Percentiles rank a stretch among this genome's conserved stretches.
These are phyloP conservation scores for Rhododendron henanense DNA, from an alignment of 148 eudicot species.

Conservation along the genomic window DNA sequence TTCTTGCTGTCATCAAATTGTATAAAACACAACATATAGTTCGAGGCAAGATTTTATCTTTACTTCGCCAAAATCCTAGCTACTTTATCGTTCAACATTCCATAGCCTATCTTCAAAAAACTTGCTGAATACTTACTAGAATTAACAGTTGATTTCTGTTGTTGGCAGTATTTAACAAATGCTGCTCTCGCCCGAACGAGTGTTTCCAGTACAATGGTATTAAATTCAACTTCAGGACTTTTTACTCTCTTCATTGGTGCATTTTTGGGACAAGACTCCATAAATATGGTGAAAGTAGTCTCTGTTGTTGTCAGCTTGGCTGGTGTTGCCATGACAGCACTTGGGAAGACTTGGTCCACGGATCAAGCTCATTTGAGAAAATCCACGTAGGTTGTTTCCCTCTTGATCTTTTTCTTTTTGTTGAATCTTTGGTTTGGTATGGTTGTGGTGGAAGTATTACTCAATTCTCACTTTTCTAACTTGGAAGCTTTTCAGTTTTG, in stretches of 20 bases:
- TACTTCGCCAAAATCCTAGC: not conserved
- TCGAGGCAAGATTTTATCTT: not conserved
- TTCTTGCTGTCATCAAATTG: not conserved
- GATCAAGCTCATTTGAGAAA: slow-evolving; percentile 43
- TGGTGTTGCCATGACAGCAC: slow-evolving; percentile 83
- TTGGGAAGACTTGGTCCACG: slow-evolving; percentile 90
- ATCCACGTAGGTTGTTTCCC: slow-evolving; percentile 14
- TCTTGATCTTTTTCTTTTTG: not conserved
- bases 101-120: not conserved
- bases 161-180: slow-evolving; percentile 76
- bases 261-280: slow-evolving; percentile 74
- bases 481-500: not conserved
- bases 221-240: slow-evolving; percentile 86
- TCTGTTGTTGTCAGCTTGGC: slow-evolving; percentile 88
- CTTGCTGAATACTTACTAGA: not conserved
- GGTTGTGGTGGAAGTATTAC: not conserved
- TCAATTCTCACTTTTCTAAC: not conserved
- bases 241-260: slow-evolving; percentile 91
- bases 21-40: not conserved
- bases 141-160: not conserved
- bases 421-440: not conserved
- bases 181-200: slow-evolving; percentile 94
- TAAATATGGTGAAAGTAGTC: slow-evolving; percentile 70
- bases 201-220: slow-evolving; percentile 90
- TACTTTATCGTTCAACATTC: not conserved